These are phyloP conservation scores for Lepidium sativum DNA, from an alignment of 345 rosid genomes.

Conservation along the genomic window DNA sequence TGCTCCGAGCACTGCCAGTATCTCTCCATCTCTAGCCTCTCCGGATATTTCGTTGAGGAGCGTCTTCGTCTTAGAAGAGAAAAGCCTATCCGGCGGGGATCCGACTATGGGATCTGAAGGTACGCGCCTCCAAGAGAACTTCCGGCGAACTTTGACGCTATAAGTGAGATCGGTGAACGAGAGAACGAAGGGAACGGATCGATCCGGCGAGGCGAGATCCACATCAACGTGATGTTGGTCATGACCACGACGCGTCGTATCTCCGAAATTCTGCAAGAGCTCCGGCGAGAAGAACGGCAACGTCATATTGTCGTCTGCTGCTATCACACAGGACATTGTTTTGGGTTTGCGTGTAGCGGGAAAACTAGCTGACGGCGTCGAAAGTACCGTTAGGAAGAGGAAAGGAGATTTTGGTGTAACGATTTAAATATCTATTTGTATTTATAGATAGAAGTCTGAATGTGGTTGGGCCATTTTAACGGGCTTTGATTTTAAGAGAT, in stretches of 20 bases:
- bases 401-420: background rate
- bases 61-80: constrained; percentile 46
- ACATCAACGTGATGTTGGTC: constrained; percentile 31
- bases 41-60: constrained; percentile 78
- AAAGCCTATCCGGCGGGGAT: constrained; percentile 31
- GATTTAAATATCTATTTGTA: constrained; percentile 2
- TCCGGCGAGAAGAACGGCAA: constrained; percentile 38
- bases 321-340: constrained; percentile 54
- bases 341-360: constrained; percentile 11
- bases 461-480: constrained; percentile 20
- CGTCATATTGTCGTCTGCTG: constrained; percentile 35
- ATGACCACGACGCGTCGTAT: constrained; percentile 37
- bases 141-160: constrained; percentile 56
- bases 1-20: constrained; percentile 80
- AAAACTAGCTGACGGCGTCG: constrained; percentile 9
- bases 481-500: background rate
- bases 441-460: constrained; percentile 12
- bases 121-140: constrained; percentile 30
- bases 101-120: constrained; percentile 24
- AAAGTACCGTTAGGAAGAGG: constrained; percentile 3
- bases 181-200: constrained; percentile 59
- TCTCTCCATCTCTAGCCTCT: constrained; percentile 83
- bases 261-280: constrained; percentile 60
- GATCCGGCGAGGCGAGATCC: constrained; percentile 26
- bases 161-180: constrained; percentile 75